Evolutionary conservation across 139 green algal genomes (phyloP).

Genomic region (Raphidocelis subcapitata): DNA sequence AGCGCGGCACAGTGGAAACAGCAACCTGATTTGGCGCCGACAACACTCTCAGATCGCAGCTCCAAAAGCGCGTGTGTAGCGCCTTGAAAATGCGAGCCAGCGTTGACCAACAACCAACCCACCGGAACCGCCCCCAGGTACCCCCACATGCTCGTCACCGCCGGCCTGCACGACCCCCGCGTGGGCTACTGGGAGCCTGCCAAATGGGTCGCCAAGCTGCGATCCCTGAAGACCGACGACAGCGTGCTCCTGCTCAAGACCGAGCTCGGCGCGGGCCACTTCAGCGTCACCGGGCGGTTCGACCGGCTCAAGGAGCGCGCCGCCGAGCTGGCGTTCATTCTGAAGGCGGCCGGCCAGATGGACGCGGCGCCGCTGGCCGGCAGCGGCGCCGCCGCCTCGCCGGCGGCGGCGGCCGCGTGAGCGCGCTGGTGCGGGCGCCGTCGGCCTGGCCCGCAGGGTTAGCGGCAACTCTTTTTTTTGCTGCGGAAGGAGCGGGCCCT

Average conservation of each 20-base stretch:
- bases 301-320: constrained; percentile 54
- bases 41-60: too few relatives aligned
- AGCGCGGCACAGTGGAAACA: too few relatives aligned
- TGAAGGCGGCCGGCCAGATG: constrained; percentile 37
- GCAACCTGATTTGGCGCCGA: too few relatives aligned
- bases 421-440: too few relatives aligned
- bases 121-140: too few relatives aligned
- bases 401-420: too few relatives aligned
- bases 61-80: too few relatives aligned
- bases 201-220: constrained; percentile 5
- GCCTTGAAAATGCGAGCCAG: too few relatives aligned
- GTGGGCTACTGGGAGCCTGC: constrained; percentile 61
- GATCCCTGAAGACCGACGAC: not conserved
- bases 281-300: constrained; percentile 63
- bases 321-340: constrained; percentile 70
- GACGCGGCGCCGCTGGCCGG: not conserved
- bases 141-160: constrained; percentile 82
- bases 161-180: constrained; percentile 80
- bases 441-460: too few relatives aligned
- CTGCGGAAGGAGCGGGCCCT: too few relatives aligned
- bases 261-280: constrained; percentile 65
- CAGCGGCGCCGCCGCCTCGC: not conserved
- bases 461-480: too few relatives aligned
- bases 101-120: too few relatives aligned
- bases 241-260: constrained; percentile 61